Evolutionary conservation across 2,329 filamentous ascomycete species (phyloP), one percentile per base, ranked within the genome.

Genomic region (Penicillium olsonii): DNA sequence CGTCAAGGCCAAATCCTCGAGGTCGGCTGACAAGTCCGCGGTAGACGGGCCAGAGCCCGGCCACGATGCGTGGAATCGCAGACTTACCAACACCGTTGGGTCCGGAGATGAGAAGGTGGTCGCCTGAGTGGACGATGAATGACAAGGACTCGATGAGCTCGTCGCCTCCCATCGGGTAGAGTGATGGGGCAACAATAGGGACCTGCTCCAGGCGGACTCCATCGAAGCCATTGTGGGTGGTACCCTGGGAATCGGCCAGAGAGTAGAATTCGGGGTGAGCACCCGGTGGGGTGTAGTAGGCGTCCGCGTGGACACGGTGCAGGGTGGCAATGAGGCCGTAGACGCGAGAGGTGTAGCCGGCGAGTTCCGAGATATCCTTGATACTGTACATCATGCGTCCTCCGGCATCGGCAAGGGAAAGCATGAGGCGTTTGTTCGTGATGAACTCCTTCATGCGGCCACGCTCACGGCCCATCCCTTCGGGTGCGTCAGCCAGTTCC

Each of bases 351-450:
- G 94, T 99, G 74, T 97, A 95, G 18, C 94, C 94, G 5, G 94
- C 94, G 27, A 99, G 79, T 68, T 99, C 94, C 1, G 92, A 92
- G 29, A 99, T 83, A 66, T 99, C 95, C 73, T 99, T 99, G 78
- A 99, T 95, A 54, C 89, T 94, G 77, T 99, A 99, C 94, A 99
- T 99, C 90, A 99, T 96, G 39, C 94, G 84, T 20, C 92, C 92
- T 51, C 94, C 94, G 2, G 94, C 94, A 71, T 99, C 94, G 9
- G 94, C 94, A 31, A 99, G 82, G 14, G 92, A 97, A 26, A 99
- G 82, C 94, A 99, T 97, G 33, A 99, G 85, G 4, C 94, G 85
- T 72, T 99, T 97, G 75, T 99, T 99, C 11, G 94, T 99, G 72
- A 99, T 96, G 73, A 99, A 99, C 27, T 95, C 90, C 75, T 95